Percentiles rank a stretch among this genome's conserved stretches.
Conservation (phyloP, 495 filamentous ascomycete genomes). For the Aspergillus bridgeri region DNA sequence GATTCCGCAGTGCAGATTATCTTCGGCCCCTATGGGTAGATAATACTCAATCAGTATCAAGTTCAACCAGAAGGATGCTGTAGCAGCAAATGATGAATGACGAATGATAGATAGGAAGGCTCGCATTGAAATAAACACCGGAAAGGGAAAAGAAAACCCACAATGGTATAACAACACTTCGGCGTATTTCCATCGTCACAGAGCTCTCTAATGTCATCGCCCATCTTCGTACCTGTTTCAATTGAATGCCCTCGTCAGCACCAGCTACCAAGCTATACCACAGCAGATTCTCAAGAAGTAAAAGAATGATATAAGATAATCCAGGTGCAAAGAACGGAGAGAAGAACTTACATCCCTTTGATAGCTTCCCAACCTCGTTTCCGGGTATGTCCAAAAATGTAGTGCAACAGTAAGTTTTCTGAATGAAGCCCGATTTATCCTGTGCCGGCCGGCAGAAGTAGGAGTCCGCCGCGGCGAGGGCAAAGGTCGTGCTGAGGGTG, state of each 20-base stretch:
- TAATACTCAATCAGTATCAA: not conserved
- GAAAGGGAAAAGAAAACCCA: conserved; percentile 6
- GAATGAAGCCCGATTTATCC: conserved; percentile 34
- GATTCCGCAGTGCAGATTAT: conserved; percentile 32
- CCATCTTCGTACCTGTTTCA: not conserved
- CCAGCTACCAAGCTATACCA: not conserved
- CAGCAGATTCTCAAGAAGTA: no score
- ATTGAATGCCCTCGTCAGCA: not conserved
- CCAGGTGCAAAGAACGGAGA: not conserved
- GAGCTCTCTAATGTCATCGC: not conserved
- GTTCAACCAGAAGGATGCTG: not conserved
- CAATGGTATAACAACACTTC: conserved; percentile 9
- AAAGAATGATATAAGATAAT: not conserved
- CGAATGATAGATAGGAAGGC: no score
- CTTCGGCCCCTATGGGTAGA: conserved; percentile 19
- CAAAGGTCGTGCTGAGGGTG: conserved; percentile 19
- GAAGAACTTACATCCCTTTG: not conserved
- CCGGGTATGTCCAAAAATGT: conserved; percentile 16
- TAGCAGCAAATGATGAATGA: not conserved
- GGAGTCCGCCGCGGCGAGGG: conserved; percentile 24
- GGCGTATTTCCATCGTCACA: conserved; percentile 7
- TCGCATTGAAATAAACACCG: no score
- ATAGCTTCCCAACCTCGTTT: conserved; percentile 17
- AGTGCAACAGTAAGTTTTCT: conserved; percentile 40
- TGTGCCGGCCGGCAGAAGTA: conserved; percentile 32